Evolutionary conservation across 192 early-diverging fungal genomes (phyloP).

Genomic region (Phycomyces blakesleeanus): DNA sequence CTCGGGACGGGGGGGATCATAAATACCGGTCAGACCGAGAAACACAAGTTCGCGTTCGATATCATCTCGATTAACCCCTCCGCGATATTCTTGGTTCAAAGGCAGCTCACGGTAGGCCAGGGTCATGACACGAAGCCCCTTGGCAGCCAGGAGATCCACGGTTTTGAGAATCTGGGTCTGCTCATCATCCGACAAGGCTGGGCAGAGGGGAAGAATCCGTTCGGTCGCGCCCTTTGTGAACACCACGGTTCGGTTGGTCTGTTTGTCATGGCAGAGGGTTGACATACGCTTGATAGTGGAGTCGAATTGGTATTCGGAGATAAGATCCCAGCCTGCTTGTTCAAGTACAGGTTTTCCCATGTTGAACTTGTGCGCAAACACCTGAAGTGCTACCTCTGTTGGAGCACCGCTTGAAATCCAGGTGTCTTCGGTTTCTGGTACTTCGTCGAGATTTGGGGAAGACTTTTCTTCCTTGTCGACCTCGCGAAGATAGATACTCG

Average conservation of each 20-base stretch:
- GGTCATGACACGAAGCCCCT: conserved; percentile 81
- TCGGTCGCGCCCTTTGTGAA: conserved; percentile 92
- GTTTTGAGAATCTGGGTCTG: conserved; percentile 46
- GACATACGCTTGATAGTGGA: conserved; percentile 89
- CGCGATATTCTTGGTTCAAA: conserved; percentile 21
- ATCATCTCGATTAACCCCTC: conserved; percentile 43
- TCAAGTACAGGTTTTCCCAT: conserved; percentile 69
- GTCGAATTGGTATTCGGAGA: conserved; percentile 69
- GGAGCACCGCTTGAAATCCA: conserved; percentile 86
- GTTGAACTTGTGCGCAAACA: conserved; percentile 76
- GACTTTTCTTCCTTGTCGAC: background rate
- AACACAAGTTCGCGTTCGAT: conserved; percentile 71
- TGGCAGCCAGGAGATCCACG: conserved; percentile 66
- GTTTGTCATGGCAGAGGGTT: conserved; percentile 54
- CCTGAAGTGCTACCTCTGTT: conserved; percentile 89
- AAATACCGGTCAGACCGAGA: conserved; percentile 86
- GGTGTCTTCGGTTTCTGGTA: conserved; percentile 34
- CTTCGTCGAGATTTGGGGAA: background rate
- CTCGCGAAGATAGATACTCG: conserved; percentile 49
- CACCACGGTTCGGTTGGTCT: conserved; percentile 34
- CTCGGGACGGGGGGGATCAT: conserved; percentile 88
- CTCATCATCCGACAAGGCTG: conserved; percentile 32
- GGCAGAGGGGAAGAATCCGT: conserved; percentile 72
- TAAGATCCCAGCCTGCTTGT: conserved; percentile 40
- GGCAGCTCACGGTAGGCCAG: conserved; percentile 61